Conservation (phyloP, 73 alveolate species). For the Paramecium pentaurelia region DNA sequence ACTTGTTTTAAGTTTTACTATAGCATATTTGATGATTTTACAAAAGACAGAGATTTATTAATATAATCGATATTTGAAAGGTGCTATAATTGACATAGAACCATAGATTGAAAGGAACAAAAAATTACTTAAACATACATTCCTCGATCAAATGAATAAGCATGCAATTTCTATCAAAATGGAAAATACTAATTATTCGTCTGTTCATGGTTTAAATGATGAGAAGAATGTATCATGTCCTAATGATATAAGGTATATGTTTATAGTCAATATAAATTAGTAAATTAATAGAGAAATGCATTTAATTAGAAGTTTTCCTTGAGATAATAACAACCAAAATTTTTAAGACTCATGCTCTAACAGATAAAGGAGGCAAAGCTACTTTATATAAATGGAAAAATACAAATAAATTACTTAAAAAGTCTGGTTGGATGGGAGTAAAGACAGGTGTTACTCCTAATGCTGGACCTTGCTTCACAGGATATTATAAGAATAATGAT, state of each 20-base stretch:
- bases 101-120: not conserved
- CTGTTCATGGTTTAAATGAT: slow-evolving; percentile 73
- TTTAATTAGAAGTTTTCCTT: not conserved
- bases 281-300: not conserved
- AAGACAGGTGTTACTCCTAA: slow-evolving; percentile 92
- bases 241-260: slow-evolving; percentile 17
- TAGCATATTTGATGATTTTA: not conserved
- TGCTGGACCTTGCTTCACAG: slow-evolving; percentile 87
- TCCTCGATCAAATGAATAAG: slow-evolving; percentile 66
- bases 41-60: not conserved
- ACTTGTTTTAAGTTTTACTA: slow-evolving; percentile 44
- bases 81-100: not conserved
- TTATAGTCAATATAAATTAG: not conserved
- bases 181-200: slow-evolving; percentile 60
- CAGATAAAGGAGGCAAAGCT: slow-evolving; percentile 46
- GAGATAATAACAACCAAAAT: slow-evolving; percentile 72
- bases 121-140: not conserved
- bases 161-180: slow-evolving; percentile 55
- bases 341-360: slow-evolving; percentile 41
- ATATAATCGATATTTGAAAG: not conserved
- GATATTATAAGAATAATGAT: slow-evolving; percentile 62
- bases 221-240: slow-evolving; percentile 47
- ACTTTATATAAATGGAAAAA: slow-evolving; percentile 73
- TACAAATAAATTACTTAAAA: slow-evolving; percentile 80
- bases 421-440: slow-evolving; percentile 82